Percentiles rank a stretch among this genome's conserved stretches.
These are phyloP conservation scores for Leishmania tropica DNA, from an alignment of 208 protist genomes.

Conservation along the genomic window DNA sequence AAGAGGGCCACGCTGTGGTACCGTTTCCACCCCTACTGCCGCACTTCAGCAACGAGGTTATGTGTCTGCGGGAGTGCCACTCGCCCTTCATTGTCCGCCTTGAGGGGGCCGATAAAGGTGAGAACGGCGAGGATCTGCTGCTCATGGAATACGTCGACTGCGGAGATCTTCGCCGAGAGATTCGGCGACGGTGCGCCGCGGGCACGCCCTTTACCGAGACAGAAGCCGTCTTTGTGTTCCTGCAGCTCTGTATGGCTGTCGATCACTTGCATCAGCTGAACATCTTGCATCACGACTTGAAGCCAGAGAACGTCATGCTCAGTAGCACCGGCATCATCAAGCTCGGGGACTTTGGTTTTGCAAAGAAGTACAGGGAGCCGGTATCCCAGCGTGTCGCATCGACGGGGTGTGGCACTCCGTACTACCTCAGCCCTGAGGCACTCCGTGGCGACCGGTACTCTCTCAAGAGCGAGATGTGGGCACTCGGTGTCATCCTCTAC, in stretches of 20 bases:
- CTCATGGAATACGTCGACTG: constrained; percentile 77
- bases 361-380: constrained; percentile 41
- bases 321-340: constrained; percentile 71
- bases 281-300: constrained; percentile 93
- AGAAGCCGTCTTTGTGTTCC: constrained; percentile 58
- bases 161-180: constrained; percentile 66
- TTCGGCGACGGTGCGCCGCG: constrained; percentile 38
- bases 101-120: constrained; percentile 23
- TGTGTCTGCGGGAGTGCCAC: constrained; percentile 36
- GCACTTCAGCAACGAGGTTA: constrained; percentile 32
- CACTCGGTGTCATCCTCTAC: constrained; percentile 77
- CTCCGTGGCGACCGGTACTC: constrained; percentile 86
- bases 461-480: constrained; percentile 90
- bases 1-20: neutral
- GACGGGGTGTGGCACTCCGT: constrained; percentile 78
- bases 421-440: constrained; percentile 92
- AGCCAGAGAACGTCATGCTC: constrained; percentile 91
- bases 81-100: constrained; percentile 32
- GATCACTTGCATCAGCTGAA: constrained; percentile 73
- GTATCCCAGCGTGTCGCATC: constrained; percentile 38
- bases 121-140: constrained; percentile 52
- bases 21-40: neutral
- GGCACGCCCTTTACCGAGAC: constrained; percentile 43
- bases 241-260: constrained; percentile 72
- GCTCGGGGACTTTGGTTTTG: constrained; percentile 83